Percentiles rank a stretch among this genome's conserved stretches.
These are phyloP conservation scores for Populus alba DNA, from an alignment of 345 rosid genomes.

Conservation along the genomic window DNA sequence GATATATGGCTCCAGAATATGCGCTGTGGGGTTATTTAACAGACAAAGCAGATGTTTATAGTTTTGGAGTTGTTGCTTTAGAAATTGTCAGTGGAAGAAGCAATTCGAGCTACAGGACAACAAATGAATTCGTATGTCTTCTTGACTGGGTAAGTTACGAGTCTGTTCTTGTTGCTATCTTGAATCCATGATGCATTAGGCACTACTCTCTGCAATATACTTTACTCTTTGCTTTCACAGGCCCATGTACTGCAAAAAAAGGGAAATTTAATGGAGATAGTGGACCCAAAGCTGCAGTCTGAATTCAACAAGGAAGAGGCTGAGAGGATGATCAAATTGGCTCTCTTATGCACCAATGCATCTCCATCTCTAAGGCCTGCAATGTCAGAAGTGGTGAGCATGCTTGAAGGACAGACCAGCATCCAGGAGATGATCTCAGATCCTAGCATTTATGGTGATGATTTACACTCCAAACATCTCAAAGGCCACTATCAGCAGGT, in stretches of 20 bases:
- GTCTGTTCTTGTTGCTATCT: too few relatives aligned
- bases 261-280: too few relatives aligned
- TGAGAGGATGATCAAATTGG: constrained; percentile 35
- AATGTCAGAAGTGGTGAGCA: constrained; percentile 35
- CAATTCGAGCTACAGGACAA: constrained; percentile 30
- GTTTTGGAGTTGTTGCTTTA: constrained; percentile 46
- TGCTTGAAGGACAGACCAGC: constrained; percentile 31
- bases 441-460: background rate
- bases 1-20: constrained; percentile 62
- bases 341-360: constrained; percentile 38
- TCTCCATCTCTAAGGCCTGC: constrained; percentile 38
- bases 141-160: constrained; percentile 39
- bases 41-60: constrained; percentile 54
- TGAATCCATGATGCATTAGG: too few relatives aligned
- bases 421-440: background rate
- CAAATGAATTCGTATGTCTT: constrained; percentile 33
- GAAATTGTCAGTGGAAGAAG: constrained; percentile 44
- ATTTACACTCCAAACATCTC: too few relatives aligned
- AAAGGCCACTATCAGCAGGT: background rate
- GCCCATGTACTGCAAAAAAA: too few relatives aligned
- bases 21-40: constrained; percentile 50
- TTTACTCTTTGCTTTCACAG: too few relatives aligned
- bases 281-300: too few relatives aligned
- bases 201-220: too few relatives aligned
- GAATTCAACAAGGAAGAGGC: constrained; percentile 19